Evolutionary conservation across 1,284 basidiomycete species (phyloP).

Genomic region (Cerioporus squamosus): DNA sequence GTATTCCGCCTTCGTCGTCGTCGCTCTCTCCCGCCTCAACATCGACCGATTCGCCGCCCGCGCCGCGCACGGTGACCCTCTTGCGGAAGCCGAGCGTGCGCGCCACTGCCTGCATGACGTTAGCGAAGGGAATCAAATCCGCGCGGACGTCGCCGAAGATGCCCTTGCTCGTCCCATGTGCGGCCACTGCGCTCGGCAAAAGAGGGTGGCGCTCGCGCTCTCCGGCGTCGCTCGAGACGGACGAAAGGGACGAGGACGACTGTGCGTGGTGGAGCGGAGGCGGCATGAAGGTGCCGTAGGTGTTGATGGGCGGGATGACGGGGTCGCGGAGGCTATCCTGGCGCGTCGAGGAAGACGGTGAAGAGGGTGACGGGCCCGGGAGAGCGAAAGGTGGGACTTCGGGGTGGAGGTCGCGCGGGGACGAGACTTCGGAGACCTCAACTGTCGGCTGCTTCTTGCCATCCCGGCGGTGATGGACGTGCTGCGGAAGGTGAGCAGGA

Average conservation of each 20-base stretch:
- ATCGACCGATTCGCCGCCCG: background rate
- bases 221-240: slow-evolving; percentile 7
- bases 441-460: background rate
- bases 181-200: slow-evolving; percentile 24
- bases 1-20: slow-evolving; percentile 20
- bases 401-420: slow-evolving; percentile 8
- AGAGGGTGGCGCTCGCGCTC: slow-evolving; percentile 26
- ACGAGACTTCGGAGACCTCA: background rate
- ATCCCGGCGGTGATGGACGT: slow-evolving; percentile 11
- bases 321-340: slow-evolving; percentile 23
- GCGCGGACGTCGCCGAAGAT: slow-evolving; percentile 27
- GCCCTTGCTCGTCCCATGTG: slow-evolving; percentile 2
- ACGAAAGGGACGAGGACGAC: slow-evolving; percentile 13
- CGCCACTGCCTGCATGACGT: slow-evolving; percentile 11
- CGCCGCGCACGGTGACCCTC: background rate
- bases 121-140: slow-evolving; percentile 37
- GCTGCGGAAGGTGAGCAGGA: slow-evolving; percentile 5
- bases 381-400: background rate
- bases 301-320: slow-evolving; percentile 49
- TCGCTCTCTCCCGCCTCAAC: background rate
- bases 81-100: slow-evolving; percentile 11
- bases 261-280: slow-evolving; percentile 8
- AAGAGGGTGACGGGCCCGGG: background rate
- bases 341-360: background rate
- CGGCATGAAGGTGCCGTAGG: slow-evolving; percentile 52